These are phyloP conservation scores for Fusarium sp. DNA, from an alignment of 2,329 filamentous ascomycete genomes.

Conservation along the genomic window DNA sequence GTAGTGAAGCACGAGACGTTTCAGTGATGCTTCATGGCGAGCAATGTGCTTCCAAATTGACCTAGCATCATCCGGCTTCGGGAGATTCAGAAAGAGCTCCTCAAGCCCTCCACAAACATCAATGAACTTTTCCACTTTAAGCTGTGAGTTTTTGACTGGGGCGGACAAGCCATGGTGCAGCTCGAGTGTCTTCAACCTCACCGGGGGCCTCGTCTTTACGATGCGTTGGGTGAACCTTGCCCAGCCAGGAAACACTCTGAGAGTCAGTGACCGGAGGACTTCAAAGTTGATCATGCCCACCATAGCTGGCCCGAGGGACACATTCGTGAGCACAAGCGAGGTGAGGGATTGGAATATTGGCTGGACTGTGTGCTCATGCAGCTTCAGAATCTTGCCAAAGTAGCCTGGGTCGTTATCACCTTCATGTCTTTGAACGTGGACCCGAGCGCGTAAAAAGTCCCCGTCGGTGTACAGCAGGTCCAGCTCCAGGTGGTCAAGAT, in stretches of 20 bases:
- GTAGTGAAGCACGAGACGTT: background rate
- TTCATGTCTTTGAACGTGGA: no score
- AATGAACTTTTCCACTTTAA: background rate
- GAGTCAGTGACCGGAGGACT: background rate
- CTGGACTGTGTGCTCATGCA: fast-evolving
- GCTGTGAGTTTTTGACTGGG: no score
- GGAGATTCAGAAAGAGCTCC: background rate
- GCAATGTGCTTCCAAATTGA: background rate
- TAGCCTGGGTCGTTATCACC: background rate
- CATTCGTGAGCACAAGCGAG: background rate
- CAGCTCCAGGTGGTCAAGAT: background rate
- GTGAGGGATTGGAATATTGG: background rate
- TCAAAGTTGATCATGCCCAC: background rate
- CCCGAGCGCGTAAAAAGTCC: no score
- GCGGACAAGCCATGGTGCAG: background rate
- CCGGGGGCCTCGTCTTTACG: background rate
- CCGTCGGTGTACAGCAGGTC: background rate
- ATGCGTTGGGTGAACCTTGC: background rate
- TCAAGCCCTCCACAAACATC: background rate
- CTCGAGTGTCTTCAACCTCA: background rate
- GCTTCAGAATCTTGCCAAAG: background rate
- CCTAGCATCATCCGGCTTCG: fast-evolving
- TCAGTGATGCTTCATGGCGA: background rate
- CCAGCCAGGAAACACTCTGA: background rate
- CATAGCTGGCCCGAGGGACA: background rate